Evolutionary conservation across 176 grass and related monocot species (phyloP).

Genomic region (Olyra latifolia): DNA sequence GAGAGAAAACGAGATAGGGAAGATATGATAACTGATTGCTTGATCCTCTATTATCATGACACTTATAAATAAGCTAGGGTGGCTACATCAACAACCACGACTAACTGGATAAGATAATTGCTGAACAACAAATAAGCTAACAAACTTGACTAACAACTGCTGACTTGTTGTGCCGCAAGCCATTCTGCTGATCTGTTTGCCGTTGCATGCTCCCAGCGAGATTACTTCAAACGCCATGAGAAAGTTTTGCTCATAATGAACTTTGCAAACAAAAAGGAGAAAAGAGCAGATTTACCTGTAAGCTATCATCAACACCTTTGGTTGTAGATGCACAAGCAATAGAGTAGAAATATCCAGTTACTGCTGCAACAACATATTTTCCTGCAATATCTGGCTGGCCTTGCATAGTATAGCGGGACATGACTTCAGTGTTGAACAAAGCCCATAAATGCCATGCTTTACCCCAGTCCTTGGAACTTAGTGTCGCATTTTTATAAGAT

Average conservation of each 20-base stretch:
- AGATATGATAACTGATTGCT: no score
- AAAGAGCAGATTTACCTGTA: constrained; percentile 66
- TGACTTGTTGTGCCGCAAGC: no score
- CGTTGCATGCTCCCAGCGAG: no score
- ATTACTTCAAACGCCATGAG: no score
- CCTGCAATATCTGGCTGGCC: constrained; percentile 64
- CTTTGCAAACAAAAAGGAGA: constrained; percentile 1
- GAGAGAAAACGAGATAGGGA: no score
- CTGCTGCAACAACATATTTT: constrained; percentile 94
- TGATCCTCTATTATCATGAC: no score
- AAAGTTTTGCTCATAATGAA: neutral
- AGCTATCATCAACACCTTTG: constrained; percentile 94
- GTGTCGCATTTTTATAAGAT: constrained; percentile 87
- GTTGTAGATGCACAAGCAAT: constrained; percentile 92
- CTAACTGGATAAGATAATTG: no score
- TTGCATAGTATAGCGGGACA: constrained; percentile 88
- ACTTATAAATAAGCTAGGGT: no score
- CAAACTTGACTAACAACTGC: no score
- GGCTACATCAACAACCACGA: no score
- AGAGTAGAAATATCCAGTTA: constrained; percentile 96
- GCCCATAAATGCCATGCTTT: constrained; percentile 97
- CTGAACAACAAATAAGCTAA: no score
- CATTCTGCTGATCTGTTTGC: no score
- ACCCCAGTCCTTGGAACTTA: constrained; percentile 85
- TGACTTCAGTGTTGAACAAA: constrained; percentile 97